Evolutionary conservation across 305 asterid species (phyloP), one percentile per base, ranked within the genome.

Genomic region (Solanum hybrid): DNA sequence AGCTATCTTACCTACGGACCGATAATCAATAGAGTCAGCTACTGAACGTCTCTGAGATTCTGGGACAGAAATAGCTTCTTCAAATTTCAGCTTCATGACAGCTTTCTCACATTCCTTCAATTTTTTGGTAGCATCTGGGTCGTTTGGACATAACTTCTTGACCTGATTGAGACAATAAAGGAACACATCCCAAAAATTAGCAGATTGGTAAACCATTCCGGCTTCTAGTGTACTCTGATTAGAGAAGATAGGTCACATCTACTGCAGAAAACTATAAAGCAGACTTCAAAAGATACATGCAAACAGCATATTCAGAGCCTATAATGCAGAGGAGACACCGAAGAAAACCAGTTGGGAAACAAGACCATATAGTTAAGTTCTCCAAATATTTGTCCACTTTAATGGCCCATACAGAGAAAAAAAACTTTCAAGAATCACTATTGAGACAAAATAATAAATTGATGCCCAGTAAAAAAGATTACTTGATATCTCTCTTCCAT

Each of bases 61-160:
- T 91, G 98, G 99, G 26, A 92, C 96, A 13, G 99, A 92, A 51
- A 97, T 97, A 79, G 99, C 98, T 94, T 97, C 99, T 92, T 97
- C 99, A 93, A 97, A 97, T 93, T 97, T 97, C 51, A 95, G 94
- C 92, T 95, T 97, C 99, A 95, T 96, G 90, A 97, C 99, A 17
- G 97, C 98, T 87, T 96, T 97, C 94, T 97, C 98, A 86, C 99
- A 97, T 90, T 97, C 99, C 94, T 94, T 97, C 94, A 97, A 91
- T 93, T 97, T 97, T 93, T 95, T 97, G 85, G 98, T 79, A 84
- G 99, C 99, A 92, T 97, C 99, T 65, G 98, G 98, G 90, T 96
- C 99, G 80, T 96, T 97, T 34, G 99, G 99, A 90, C 95, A 92
- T 82, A 97, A 75, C 90, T 73, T 96, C 93, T 97, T 96, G 78